Evolutionary conservation across 495 filamentous ascomycete species (phyloP).

Genomic region (Darksidea phi): DNA sequence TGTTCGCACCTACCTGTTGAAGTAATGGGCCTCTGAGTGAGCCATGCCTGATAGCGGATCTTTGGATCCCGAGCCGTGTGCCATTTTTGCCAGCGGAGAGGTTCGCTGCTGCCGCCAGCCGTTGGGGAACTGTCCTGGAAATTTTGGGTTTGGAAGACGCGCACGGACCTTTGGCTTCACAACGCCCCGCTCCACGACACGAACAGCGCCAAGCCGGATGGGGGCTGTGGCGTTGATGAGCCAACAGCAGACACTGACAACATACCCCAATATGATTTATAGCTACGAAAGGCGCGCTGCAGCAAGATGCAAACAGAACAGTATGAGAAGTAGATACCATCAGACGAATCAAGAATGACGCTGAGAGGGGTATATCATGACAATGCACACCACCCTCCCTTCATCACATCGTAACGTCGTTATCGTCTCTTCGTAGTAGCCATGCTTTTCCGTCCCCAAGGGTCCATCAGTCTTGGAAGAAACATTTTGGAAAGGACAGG

Average conservation of each 20-base stretch:
- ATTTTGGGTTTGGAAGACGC: slow-evolving; percentile 11
- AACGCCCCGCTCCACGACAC: not conserved
- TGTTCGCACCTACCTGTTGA: slow-evolving; percentile 71
- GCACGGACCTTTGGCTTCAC: not conserved
- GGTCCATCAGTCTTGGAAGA: not conserved
- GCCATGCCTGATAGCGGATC: slow-evolving; percentile 40
- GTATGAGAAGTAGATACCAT: not conserved
- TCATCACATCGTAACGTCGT: slow-evolving; percentile 15
- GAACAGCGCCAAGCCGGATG: too few species aligned
- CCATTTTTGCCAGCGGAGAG: slow-evolving; percentile 23
- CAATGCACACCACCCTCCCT: slow-evolving; percentile 20
- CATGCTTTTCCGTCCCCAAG: not conserved
- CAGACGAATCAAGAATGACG: not conserved
- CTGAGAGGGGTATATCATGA: slow-evolving; percentile 36
- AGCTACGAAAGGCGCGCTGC: too few species aligned
- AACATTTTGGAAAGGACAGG: not conserved
- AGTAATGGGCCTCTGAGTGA: slow-evolving; percentile 93
- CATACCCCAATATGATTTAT: too few species aligned
- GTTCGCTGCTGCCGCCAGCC: not conserved
- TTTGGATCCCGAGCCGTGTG: slow-evolving; percentile 34
- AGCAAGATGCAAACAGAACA: not conserved
- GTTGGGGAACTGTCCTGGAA: slow-evolving; percentile 3
- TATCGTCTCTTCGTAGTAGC: slow-evolving; percentile 22
- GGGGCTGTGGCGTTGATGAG: too few species aligned
- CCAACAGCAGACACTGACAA: too few species aligned